Conservation (phyloP, 371 early-diverging fungal genomes). For the Rhizopus sp. region DNA sequence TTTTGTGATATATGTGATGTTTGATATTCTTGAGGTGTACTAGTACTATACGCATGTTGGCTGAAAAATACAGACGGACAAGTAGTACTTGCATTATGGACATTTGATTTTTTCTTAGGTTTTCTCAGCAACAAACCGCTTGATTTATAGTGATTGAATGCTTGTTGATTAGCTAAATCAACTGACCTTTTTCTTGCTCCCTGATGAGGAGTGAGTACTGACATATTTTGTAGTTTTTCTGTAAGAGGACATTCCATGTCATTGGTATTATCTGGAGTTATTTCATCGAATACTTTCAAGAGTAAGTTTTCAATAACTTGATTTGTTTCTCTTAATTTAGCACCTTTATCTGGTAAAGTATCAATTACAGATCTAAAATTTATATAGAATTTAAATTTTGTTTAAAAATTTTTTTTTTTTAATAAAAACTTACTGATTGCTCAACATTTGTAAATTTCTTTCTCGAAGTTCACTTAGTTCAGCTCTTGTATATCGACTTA, state of each 20-base stretch:
- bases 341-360: conserved; percentile 28
- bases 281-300: conserved; percentile 14
- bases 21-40: no score
- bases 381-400: background rate
- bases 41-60: no score
- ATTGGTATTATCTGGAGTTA: conserved; percentile 10
- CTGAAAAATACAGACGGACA: conserved; percentile 11
- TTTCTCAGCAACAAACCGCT: conserved; percentile 16
- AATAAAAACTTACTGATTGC: conserved; percentile 15
- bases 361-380: conserved; percentile 12
- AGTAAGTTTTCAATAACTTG: conserved; percentile 18
- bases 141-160: conserved; percentile 11
- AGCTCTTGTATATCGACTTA: conserved; percentile 14
- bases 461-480: conserved; percentile 19
- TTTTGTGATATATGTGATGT: background rate
- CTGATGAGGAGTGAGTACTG: conserved; percentile 22
- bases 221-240: conserved; percentile 17
- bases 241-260: conserved; percentile 19
- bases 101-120: conserved; percentile 7
- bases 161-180: conserved; percentile 24
- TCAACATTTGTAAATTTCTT: conserved; percentile 20
- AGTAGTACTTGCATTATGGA: conserved; percentile 9
- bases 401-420: background rate
- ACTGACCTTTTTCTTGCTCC: conserved; percentile 27
- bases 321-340: conserved; percentile 23